Conservation (phyloP, 2,329 filamentous ascomycete species). For the Apiospora aurea region DNA sequence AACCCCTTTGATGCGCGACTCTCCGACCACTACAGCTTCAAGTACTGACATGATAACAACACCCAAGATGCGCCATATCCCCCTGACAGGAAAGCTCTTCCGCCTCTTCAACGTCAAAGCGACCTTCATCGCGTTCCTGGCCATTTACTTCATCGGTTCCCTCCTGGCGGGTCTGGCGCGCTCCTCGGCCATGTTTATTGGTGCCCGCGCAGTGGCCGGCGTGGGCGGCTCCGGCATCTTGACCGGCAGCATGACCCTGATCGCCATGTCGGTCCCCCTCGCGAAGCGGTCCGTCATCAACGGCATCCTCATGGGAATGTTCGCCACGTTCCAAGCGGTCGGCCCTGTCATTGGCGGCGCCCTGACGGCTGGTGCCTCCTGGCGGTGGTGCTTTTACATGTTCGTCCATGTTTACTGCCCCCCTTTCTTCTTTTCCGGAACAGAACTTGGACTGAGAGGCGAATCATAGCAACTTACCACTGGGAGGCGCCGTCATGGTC, state of each 20-base stretch:
- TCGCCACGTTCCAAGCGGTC: neutral
- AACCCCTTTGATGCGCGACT: slow-evolving; percentile 30
- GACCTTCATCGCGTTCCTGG: slow-evolving; percentile 41
- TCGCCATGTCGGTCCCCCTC: slow-evolving; percentile 10
- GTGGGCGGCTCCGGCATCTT: slow-evolving; percentile 44
- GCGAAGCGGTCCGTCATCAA: slow-evolving; percentile 11
- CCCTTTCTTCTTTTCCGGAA: no score
- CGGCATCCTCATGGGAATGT: slow-evolving; percentile 1
- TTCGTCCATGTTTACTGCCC: neutral
- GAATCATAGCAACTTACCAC: slow-evolving; percentile 45
- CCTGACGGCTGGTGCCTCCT: slow-evolving; percentile 25
- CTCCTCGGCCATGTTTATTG: slow-evolving; percentile 41
- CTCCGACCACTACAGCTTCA: slow-evolving; percentile 30
- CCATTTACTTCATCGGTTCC: slow-evolving; percentile 47
- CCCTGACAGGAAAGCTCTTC: slow-evolving; percentile 40
- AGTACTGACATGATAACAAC: slow-evolving; percentile 32
- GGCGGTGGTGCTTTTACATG: slow-evolving; percentile 35
- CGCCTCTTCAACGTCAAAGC: slow-evolving; percentile 43
- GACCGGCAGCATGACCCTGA: slow-evolving; percentile 22
- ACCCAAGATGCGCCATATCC: slow-evolving; percentile 23
- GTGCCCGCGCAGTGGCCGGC: slow-evolving; percentile 46
- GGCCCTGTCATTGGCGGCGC: slow-evolving; percentile 20
- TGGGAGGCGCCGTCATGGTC: slow-evolving; percentile 53
- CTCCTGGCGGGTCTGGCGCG: slow-evolving; percentile 45
- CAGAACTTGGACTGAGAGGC: neutral